Evolutionary conservation across 2,329 filamentous ascomycete species (phyloP), one percentile per base, ranked within the genome.

Genomic region (Aspergillus terreus): DNA sequence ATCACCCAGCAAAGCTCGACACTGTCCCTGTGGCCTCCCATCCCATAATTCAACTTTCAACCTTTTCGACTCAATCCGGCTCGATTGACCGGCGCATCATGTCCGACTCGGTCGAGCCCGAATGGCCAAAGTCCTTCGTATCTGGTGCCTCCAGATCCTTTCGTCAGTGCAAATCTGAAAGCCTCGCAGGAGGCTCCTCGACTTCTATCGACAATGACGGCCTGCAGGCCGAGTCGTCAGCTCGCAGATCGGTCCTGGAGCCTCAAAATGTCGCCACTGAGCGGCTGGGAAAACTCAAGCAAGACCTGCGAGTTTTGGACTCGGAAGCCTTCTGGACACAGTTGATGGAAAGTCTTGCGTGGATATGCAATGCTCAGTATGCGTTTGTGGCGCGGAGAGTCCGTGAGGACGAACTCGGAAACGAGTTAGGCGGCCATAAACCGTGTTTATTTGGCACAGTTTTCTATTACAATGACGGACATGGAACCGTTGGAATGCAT

Each of bases 381-480:
- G 81, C 78, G 21, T 88, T 88, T 61, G 82, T 88, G 38, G 82
- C 84, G 43, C 86, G 86, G 64, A 72, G 83, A 42, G 81, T 85
- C 41, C 69, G 83, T 49, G 76, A 79, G 23, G 79, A 83, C 59
- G 83, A 86, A 53, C 74, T 81, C 53, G 81, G 84, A 74, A 80
- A 81, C 23, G 79, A 80, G 19, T 71, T 84, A 42, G 82, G 82
- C 19, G 82, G 84, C 62, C 77, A 78, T 36, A 82, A 82, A 27
- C 80, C 82, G 3, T 84, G 82, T 63, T 69, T 87, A 25, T 81
- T 87, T 75, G 84, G 82, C 15, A 78, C 83, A 7, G 85, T 81
- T 12, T 82, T 86, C 57, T 87, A 87, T 64, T 81, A 84, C 69
- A 82, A 85, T 60, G 80, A 84, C 59, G 83, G 81, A 25, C 73